Conservation (phyloP, 257 asterid species). For the Solanum virginianum region DNA sequence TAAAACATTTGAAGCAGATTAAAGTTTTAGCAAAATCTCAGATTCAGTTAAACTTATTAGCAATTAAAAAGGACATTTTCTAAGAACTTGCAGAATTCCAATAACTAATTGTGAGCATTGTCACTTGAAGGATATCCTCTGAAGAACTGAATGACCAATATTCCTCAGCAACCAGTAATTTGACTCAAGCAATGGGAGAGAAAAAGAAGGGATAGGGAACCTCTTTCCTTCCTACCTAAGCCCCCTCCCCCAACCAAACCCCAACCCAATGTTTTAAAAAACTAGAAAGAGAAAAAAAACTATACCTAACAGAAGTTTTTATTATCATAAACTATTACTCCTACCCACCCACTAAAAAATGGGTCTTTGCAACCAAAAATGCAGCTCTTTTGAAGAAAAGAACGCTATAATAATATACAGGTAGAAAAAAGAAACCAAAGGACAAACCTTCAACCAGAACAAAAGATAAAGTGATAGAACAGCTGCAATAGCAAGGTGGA, state of each 20-base stretch:
- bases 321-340: not conserved
- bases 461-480: slow-evolving; percentile 60
- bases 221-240: not conserved
- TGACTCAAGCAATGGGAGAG: not conserved
- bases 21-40: not conserved
- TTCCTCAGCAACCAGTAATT: not conserved
- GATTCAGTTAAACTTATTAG: not conserved
- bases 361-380: not conserved
- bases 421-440: not conserved
- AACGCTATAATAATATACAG: not conserved
- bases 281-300: not conserved
- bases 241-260: not conserved
- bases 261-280: not conserved
- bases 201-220: not conserved
- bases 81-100: not conserved
- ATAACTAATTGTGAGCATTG: not conserved
- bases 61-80: not conserved
- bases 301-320: not conserved
- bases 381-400: not conserved
- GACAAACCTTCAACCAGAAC: slow-evolving; percentile 86
- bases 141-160: not conserved
- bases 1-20: not conserved
- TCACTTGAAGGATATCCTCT: not conserved
- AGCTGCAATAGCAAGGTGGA: slow-evolving; percentile 81
- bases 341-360: not conserved